phyloP scores from a whole-genome alignment of 2,329 filamentous ascomycete species.

The Ceratocystis eucalypticola region DNA sequence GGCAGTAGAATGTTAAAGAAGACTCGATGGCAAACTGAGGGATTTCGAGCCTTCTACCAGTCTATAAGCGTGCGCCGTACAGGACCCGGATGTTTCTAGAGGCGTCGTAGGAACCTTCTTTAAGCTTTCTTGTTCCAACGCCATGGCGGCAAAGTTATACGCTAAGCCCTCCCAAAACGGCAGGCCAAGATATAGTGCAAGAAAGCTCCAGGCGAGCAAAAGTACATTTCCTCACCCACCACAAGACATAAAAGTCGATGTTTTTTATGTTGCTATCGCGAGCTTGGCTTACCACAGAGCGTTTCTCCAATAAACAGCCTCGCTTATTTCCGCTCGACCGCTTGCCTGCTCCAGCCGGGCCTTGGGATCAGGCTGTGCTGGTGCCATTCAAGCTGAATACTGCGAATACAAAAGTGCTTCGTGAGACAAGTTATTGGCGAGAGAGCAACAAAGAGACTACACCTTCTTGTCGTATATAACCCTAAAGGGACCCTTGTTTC shows the following conservation, averaged over 20 bases:
- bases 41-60: neutral
- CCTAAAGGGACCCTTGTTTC: no score
- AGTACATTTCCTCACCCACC: neutral
- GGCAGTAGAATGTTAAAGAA: neutral
- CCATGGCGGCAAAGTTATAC: neutral
- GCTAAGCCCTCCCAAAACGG: neutral
- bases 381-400: no score
- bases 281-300: neutral
- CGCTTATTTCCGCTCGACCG: neutral
- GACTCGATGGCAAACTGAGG: neutral
- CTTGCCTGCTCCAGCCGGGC: neutral
- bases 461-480: no score
- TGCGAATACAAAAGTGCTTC: no score
- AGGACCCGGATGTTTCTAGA: neutral
- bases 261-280: no score
- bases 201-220: neutral
- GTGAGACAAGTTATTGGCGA: no score
- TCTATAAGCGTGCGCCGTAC: neutral
- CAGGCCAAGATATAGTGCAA: neutral
- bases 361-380: neutral
- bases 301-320: neutral
- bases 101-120: neutral
- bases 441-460: no score
- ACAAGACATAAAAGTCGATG: neutral
- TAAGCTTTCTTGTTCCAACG: neutral